Conservation (phyloP, 257 asterid species). For the Lithospermum erythrorhizon region DNA sequence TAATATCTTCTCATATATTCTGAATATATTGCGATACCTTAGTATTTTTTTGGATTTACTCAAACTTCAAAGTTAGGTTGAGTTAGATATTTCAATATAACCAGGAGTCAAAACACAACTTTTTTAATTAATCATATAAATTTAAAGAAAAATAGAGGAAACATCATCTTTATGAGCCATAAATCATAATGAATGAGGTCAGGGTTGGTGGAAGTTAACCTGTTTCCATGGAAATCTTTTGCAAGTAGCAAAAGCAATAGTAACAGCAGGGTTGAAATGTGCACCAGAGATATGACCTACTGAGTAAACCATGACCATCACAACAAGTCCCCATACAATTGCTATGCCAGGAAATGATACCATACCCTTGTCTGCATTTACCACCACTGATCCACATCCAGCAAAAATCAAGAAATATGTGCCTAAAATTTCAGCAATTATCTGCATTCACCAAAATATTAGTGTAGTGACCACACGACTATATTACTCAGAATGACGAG, state of each 20-base stretch:
- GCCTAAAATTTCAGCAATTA: constrained; percentile 24
- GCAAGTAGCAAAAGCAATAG: constrained; percentile 27
- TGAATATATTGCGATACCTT: no score
- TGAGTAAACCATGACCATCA: constrained; percentile 31
- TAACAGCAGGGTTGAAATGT: constrained; percentile 31
- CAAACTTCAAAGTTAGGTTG: no score
- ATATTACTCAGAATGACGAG: no score
- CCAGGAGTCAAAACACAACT: no score
- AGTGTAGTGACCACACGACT: background rate
- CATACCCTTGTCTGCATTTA: constrained; percentile 15
- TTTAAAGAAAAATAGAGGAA: no score
- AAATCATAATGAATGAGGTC: no score
- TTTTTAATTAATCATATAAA: no score
- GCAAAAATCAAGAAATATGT: constrained; percentile 32
- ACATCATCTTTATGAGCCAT: no score
- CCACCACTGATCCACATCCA: constrained; percentile 29
- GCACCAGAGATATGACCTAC: constrained; percentile 37
- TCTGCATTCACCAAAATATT: constrained; percentile 6
- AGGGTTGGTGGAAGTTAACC: constrained; percentile 4
- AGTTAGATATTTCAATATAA: no score
- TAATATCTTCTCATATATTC: no score
- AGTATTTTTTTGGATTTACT: no score
- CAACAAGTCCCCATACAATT: constrained; percentile 32
- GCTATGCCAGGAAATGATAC: constrained; percentile 27
- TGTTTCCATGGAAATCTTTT: constrained; percentile 35